Evolutionary conservation across 2,329 filamentous ascomycete genomes (phyloP).

Genomic region (Cryphonectria japonica): DNA sequence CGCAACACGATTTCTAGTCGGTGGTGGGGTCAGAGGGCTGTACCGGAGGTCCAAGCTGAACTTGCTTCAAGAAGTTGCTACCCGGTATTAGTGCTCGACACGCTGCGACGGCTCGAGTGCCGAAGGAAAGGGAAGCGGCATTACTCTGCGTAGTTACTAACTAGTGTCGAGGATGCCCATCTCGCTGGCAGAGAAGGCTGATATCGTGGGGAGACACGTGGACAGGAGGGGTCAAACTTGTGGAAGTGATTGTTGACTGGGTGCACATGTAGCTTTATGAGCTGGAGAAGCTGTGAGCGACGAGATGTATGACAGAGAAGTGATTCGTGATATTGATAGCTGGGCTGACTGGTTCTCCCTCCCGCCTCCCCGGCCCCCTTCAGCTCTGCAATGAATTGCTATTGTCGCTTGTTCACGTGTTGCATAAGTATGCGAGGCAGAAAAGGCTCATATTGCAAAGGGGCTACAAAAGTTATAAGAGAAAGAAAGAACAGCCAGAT

Average conservation of each 20-base stretch:
- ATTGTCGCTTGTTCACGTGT: too few species aligned
- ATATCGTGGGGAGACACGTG: conserved; percentile 18
- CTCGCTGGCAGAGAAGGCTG: conserved; percentile 23
- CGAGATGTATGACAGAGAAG: too few species aligned
- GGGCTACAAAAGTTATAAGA: too few species aligned
- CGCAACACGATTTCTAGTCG: conserved; percentile 43
- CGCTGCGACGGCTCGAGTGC: conserved; percentile 25
- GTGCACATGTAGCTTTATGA: not conserved
- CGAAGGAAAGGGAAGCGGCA: conserved; percentile 29
- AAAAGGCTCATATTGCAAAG: too few species aligned
- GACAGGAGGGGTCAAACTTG: not conserved
- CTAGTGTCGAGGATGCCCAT: conserved; percentile 29
- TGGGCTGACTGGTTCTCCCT: too few species aligned
- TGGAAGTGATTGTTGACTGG: too few species aligned
- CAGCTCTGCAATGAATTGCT: too few species aligned
- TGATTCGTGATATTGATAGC: too few species aligned
- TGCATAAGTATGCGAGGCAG: too few species aligned
- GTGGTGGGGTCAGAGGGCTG: conserved; percentile 40
- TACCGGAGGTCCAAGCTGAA: conserved; percentile 38
- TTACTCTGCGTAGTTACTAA: conserved; percentile 31
- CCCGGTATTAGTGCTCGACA: conserved; percentile 22
- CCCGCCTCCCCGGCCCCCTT: too few species aligned
- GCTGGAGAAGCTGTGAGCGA: not conserved
- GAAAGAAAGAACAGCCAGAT: too few species aligned
- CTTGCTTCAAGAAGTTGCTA: conserved; percentile 40